Evolutionary conservation across 1,284 basidiomycete species (phyloP), one percentile per base, ranked within the genome.

Genomic region (Sporisorium iseilematis-ciliati): DNA sequence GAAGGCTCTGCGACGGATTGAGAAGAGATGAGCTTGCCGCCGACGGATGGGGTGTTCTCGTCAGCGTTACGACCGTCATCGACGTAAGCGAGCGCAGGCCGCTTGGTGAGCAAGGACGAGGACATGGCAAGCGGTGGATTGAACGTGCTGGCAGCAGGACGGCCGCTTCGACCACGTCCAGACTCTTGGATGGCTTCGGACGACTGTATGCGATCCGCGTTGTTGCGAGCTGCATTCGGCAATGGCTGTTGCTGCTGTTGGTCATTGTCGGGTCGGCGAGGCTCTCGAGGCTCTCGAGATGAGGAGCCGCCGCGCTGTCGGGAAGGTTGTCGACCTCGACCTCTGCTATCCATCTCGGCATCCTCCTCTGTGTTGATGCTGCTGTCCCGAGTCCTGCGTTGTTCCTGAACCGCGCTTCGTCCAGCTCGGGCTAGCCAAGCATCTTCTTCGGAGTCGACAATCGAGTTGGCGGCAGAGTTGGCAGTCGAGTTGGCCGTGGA

Each of bases 401-500:
- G 56, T 7, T 56, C 57, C 2, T 45, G 23, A 16, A 26, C 16
- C 16, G 23, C 56, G 21, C 25, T 14, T 0, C 26, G 53, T 5
- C 60, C 61, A 7, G 49, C 51, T 23, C 54, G 61, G 16, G 50
- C 65, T 7, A 48, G 45, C 57, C 60, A 62, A 10, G 57, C 41
- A 5, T 70, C 66, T n/a, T 74, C 70, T 21, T 65, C 75, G 42
- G 66, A 64, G 43, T 79, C 66, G 21, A 43, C 71, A 23, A 71
- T 65, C 11, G 69, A 73, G 53, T 66, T 70, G 42, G 67, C 74
- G 14, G 70, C 64, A 14, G 73, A 73, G 42, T 50, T 78, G 46
- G 57, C 73, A 7, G 57, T 71, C 12, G 67, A 68, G 29, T 74
- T 78, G 42, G 62, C 77, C 4, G 79, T 74, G n/a, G 69, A 70